Base-by-base conservation (phyloP, 441 rosid genomes). In the Jatropha podagrica region DNA sequence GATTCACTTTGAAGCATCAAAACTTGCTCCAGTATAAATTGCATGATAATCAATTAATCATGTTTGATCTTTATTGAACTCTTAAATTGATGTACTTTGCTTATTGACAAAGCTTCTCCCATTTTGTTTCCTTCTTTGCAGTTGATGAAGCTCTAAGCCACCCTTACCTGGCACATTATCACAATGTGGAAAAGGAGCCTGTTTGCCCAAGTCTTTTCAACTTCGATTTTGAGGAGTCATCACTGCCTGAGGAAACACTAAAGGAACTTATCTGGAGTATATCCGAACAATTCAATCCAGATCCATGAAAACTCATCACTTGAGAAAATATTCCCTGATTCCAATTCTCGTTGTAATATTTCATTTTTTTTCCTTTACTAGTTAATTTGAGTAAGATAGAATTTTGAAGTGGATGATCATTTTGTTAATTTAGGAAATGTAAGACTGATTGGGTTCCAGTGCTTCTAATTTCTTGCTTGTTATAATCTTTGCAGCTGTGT, bases 241-340 rank as follows among this genome's bases (percentile, higher is more conserved):
- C 94, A 14, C 87, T 91, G 81, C 76, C 97, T 4, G 98, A 93
- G 76, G 98, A 93, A 80, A 86, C 93, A 78, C 92, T 95, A 76
- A 93, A 95, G 86, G 98, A 93, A 85, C 96, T 90, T 65, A 91
- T 93, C 81, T 88, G 91, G 85, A 88, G 84, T 78, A 97, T 93
- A 81, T 85, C 99, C 26, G 85, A 88, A 61, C 88, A 82, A 54
- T 95, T 89, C 89, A 91, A 95, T 77, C 99, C 97, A 12, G 89
- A 85, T 64, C 79, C 86, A 64, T 83, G 83, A 85, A 78, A 27
- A 27, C 32, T 27, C 2, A 27, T 27, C 32, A 2, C 20, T 62
- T 56, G 38, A 68, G 67, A 69, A 41, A 27, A 68, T 66, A 73
- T 40, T 63, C 74, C 59, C 27, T 40, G 76, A 37, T 48, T 82